These are phyloP conservation scores for Macrotyloma uniflorum DNA, from an alignment of 306 rosid species.

Conservation along the genomic window DNA sequence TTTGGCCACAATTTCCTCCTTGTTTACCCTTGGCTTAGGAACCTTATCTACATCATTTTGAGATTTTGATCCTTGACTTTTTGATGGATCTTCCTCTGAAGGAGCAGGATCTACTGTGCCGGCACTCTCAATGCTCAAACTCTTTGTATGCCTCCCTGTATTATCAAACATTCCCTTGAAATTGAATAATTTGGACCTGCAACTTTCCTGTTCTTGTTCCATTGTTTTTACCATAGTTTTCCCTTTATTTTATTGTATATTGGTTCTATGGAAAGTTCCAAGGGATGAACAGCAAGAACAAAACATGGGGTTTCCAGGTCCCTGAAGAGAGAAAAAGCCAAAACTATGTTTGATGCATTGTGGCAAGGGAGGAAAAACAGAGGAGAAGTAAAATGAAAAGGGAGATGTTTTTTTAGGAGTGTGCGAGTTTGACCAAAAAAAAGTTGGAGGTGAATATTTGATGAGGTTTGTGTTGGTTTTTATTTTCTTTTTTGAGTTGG, in stretches of 20 bases:
- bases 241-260: background rate
- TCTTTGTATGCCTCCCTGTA: constrained; percentile 62
- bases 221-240: constrained; percentile 47
- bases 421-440: constrained; percentile 44
- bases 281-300: constrained; percentile 46
- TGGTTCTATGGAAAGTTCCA: constrained; percentile 33
- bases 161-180: constrained; percentile 56
- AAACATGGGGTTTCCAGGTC: constrained; percentile 43
- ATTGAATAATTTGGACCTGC: constrained; percentile 51
- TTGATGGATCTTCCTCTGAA: constrained; percentile 49
- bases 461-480: constrained; percentile 32
- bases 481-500: constrained; percentile 45
- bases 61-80: constrained; percentile 48
- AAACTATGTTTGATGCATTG: constrained; percentile 19
- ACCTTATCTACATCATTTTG: constrained; percentile 29
- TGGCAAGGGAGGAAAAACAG: constrained; percentile 33
- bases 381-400: constrained; percentile 36
- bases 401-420: constrained; percentile 26
- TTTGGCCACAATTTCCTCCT: constrained; percentile 56
- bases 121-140: constrained; percentile 67
- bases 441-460: constrained; percentile 53
- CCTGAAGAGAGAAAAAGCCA: constrained; percentile 10
- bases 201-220: constrained; percentile 55
- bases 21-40: constrained; percentile 39
- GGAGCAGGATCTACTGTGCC: constrained; percentile 31